These are phyloP conservation scores for Zymoseptoria crescenta DNA, from an alignment of 2,329 filamentous ascomycete genomes.

Conservation along the genomic window DNA sequence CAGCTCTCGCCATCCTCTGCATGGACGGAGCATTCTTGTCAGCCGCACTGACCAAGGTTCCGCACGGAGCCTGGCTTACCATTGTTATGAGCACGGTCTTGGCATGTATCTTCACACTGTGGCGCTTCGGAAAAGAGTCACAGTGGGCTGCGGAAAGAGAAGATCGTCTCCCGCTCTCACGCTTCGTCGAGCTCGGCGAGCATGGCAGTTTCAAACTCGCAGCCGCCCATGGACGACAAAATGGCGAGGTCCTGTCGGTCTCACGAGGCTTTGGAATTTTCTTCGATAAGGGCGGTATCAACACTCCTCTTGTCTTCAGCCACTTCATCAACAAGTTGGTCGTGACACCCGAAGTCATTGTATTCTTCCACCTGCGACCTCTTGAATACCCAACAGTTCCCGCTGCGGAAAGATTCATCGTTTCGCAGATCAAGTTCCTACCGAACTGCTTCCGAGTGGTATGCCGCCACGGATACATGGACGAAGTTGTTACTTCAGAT, in stretches of 20 bases:
- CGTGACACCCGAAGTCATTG: constrained; percentile 57
- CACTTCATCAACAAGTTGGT: constrained; percentile 67
- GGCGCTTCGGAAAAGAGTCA: constrained; percentile 71
- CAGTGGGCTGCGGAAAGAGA: constrained; percentile 65
- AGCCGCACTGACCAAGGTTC: constrained; percentile 63
- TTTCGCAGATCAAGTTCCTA: constrained; percentile 38
- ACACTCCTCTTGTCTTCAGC: constrained; percentile 59
- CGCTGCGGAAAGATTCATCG: constrained; percentile 45
- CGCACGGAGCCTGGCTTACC: constrained; percentile 72
- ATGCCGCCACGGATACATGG: constrained; percentile 64
- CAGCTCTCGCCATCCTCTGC: constrained; percentile 56
- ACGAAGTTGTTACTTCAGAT: constrained; percentile 59
- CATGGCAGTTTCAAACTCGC: constrained; percentile 22
- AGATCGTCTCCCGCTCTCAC: constrained; percentile 49
- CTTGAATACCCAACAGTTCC: constrained; percentile 49
- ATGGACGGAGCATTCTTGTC: constrained; percentile 65
- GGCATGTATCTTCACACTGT: constrained; percentile 59
- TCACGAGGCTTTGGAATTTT: constrained; percentile 58
- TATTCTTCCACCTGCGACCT: constrained; percentile 67
- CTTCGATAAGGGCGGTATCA: constrained; percentile 67
- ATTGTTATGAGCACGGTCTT: constrained; percentile 57
- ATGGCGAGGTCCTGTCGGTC: constrained; percentile 35
- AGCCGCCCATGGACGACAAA: constrained; percentile 12
- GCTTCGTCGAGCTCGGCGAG: constrained; percentile 33
- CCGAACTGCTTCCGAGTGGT: constrained; percentile 62